These are phyloP conservation scores for Pleurotus eryngii DNA, from an alignment of 768 basidiomycete species.

Conservation along the genomic window DNA sequence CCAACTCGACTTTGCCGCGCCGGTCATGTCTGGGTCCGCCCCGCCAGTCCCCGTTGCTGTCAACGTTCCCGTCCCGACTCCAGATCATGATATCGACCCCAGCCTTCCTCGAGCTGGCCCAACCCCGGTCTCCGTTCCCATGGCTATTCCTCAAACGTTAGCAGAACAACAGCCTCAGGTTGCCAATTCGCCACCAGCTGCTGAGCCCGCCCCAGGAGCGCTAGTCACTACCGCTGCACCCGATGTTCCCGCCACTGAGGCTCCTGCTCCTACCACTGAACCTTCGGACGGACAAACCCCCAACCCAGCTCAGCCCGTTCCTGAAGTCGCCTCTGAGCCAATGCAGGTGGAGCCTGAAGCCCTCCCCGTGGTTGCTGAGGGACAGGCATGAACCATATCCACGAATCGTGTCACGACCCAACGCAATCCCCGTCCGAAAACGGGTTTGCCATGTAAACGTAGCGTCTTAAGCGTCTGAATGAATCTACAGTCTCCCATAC, in stretches of 20 bases:
- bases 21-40: not conserved
- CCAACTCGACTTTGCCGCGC: not conserved
- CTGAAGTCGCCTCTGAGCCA: not conserved
- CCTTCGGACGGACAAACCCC: not conserved
- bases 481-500: too few relatives aligned
- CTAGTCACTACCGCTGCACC: not conserved
- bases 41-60: slow-evolving; percentile 1
- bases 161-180: not conserved
- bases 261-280: not conserved
- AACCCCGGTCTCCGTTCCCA: not conserved
- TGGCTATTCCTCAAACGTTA: not conserved
- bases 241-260: not conserved
- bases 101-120: not conserved
- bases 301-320: not conserved
- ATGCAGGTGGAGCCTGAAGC: not conserved
- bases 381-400: not conserved
- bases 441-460: too few relatives aligned
- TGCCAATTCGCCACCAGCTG: not conserved
- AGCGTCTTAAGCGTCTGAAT: too few relatives aligned
- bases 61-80: not conserved
- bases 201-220: not conserved
- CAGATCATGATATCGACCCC: slow-evolving; percentile 6
- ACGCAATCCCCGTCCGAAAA: not conserved
- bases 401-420: not conserved
- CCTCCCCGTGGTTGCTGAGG: not conserved